Evolutionary conservation across 2,329 filamentous ascomycete genomes (phyloP).

Genomic region (Stagonosporopsis tanaceti): DNA sequence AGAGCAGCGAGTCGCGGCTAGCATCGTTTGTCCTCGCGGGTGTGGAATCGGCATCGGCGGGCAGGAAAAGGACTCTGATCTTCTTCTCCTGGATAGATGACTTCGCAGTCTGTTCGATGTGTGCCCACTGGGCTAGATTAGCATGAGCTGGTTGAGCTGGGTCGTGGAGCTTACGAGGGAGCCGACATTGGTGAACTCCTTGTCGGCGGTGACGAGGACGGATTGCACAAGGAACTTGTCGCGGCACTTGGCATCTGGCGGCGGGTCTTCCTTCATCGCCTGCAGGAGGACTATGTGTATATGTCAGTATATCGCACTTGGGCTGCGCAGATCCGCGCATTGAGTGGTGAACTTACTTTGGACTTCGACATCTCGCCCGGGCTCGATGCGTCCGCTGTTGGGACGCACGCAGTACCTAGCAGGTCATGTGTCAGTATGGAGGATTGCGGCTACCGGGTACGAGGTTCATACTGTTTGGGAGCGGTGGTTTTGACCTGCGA

Average conservation of each 20-base stretch:
- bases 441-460: slow-evolving; percentile 22
- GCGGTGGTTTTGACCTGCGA: slow-evolving; percentile 95
- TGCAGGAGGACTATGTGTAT: slow-evolving; percentile 80
- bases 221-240: slow-evolving; percentile 99
- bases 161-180: slow-evolving; percentile 70
- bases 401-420: slow-evolving; percentile 94
- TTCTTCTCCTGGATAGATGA: slow-evolving; percentile 87
- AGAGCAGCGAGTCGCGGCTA: slow-evolving; percentile 46
- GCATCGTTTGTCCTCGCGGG: slow-evolving; percentile 47
- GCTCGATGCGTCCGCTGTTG: slow-evolving; percentile 95
- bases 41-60: slow-evolving; percentile 61
- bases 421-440: slow-evolving; percentile 28
- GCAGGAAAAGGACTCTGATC: slow-evolving; percentile 88
- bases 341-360: slow-evolving; percentile 68
- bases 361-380: slow-evolving; percentile 88
- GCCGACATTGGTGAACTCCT: slow-evolving; percentile 81
- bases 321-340: slow-evolving; percentile 21
- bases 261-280: slow-evolving; percentile 95
- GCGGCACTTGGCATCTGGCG: slow-evolving; percentile 85
- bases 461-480: slow-evolving; percentile 87
- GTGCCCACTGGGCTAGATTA: slow-evolving; percentile 69
- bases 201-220: slow-evolving; percentile 80
- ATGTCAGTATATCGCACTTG: slow-evolving; percentile 36
- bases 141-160: not conserved
- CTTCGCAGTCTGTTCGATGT: slow-evolving; percentile 78